Conservation (phyloP, 306 rosid genomes). For the Quillaja saponaria region DNA sequence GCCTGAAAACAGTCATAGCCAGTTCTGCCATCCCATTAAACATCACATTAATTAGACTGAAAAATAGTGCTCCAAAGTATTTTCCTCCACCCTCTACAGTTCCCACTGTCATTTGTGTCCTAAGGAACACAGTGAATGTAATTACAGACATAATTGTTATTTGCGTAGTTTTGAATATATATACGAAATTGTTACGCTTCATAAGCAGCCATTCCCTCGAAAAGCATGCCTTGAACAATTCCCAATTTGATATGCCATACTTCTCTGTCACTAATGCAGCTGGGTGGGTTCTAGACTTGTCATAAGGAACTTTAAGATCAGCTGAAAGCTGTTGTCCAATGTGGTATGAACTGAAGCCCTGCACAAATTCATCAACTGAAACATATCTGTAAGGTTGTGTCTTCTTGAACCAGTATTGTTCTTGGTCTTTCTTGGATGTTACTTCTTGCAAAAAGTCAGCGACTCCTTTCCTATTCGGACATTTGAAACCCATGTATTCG, state of each 20-base stretch:
- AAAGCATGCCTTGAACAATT: constrained; percentile 72
- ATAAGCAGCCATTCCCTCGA: constrained; percentile 73
- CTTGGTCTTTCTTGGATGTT: constrained; percentile 79
- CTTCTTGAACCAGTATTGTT: constrained; percentile 68
- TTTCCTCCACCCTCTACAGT: constrained; percentile 48
- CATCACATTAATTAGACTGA: constrained; percentile 60
- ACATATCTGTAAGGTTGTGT: constrained; percentile 54
- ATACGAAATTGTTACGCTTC: constrained; percentile 60
- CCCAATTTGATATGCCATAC: constrained; percentile 67
- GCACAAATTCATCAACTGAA: constrained; percentile 54
- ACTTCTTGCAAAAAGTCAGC: constrained; percentile 91
- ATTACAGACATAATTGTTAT: constrained; percentile 54
- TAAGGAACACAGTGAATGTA: constrained; percentile 59
- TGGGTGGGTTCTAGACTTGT: constrained; percentile 50
- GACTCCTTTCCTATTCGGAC: constrained; percentile 82
- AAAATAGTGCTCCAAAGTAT: constrained; percentile 72
- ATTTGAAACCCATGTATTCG: constrained; percentile 50
- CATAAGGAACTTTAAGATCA: constrained; percentile 59
- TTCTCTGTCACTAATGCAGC: constrained; percentile 71
- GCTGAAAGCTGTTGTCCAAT: constrained; percentile 51
- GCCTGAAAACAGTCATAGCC: constrained; percentile 55
- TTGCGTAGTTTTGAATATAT: constrained; percentile 59
- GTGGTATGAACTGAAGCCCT: constrained; percentile 43
- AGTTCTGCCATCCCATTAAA: constrained; percentile 79
- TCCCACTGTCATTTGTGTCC: constrained; percentile 66